Conservation (phyloP, 257 asterid species). For the Thymus mandschuricus region DNA sequence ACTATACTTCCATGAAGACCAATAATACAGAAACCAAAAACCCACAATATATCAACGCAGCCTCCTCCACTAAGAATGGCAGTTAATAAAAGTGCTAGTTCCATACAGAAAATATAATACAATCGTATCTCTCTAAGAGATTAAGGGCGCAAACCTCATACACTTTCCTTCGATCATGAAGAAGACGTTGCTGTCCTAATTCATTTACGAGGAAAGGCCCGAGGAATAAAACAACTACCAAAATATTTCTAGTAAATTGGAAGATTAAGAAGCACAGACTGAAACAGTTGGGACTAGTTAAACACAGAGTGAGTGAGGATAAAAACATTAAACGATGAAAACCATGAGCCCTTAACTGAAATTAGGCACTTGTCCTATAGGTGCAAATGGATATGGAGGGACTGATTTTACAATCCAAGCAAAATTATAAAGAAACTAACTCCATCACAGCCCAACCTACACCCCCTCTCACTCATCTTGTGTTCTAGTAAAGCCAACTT, state of each 20-base stretch:
- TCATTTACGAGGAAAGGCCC: conserved; percentile 98
- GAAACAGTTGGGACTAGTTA: conserved; percentile 3
- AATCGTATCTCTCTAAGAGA: conserved; percentile 12
- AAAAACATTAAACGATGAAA: too few species aligned
- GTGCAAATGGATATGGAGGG: conserved; percentile 30
- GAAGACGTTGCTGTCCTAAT: conserved; percentile 89
- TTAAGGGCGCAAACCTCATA: conserved; percentile 71
- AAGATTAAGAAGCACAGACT: conserved; percentile 16
- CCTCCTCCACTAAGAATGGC: conserved; percentile 4
- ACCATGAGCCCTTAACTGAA: neutral
- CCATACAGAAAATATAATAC: neutral
- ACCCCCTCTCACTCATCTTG: too few species aligned
- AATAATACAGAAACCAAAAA: conserved; percentile 23
- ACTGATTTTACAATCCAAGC: too few species aligned
- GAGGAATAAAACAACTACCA: conserved; percentile 25
- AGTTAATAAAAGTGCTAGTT: conserved; percentile 17
- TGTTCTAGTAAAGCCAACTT: too few species aligned
- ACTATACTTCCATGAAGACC: too few species aligned
- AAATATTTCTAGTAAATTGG: neutral
- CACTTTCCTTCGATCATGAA: conserved; percentile 96
- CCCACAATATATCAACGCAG: conserved; percentile 16
- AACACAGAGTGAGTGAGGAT: too few species aligned
- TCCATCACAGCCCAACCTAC: too few species aligned
- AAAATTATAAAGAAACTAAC: too few species aligned
- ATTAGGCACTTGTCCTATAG: conserved; percentile 66